These are phyloP conservation scores for Dictyostelium firmibasis DNA, from an alignment of 78 protist species.

Conservation along the genomic window DNA sequence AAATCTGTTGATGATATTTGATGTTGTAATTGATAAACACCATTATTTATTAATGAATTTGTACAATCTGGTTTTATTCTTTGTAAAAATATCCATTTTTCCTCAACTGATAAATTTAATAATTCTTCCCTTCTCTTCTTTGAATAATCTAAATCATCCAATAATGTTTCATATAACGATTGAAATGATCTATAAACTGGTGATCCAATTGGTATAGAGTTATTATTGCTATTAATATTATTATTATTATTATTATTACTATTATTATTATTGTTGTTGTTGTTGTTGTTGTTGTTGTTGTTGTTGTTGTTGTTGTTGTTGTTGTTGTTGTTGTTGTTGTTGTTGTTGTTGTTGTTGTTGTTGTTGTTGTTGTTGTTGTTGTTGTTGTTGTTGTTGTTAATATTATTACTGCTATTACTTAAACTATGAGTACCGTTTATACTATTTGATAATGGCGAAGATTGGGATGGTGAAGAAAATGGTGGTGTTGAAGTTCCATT, in stretches of 20 bases:
- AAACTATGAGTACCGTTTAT: background rate
- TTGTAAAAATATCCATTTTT: conserved; percentile 62
- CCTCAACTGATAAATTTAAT: conserved; percentile 32
- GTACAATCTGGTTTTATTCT: conserved; percentile 72
- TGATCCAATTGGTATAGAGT: conserved; percentile 14
- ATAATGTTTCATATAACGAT: conserved; percentile 25
- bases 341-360: background rate
- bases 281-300: background rate
- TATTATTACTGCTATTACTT: background rate
- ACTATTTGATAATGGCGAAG: background rate
- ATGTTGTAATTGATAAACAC: conserved; percentile 6
- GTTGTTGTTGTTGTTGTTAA: background rate
- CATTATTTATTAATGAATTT: conserved; percentile 34
- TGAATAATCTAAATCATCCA: conserved; percentile 65
- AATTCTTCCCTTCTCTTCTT: conserved; percentile 44
- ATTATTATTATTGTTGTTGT: background rate
- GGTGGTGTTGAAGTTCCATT: background rate
- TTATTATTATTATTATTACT: background rate
- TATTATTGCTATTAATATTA: background rate
- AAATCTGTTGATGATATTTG: conserved; percentile 22
- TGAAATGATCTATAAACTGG: conserved; percentile 63
- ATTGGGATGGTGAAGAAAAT: background rate
- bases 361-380: background rate
- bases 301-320: background rate
- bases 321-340: background rate